These are phyloP conservation scores for Geranomyces variabilis DNA, from an alignment of 192 early-diverging fungal genomes.

Conservation along the genomic window DNA sequence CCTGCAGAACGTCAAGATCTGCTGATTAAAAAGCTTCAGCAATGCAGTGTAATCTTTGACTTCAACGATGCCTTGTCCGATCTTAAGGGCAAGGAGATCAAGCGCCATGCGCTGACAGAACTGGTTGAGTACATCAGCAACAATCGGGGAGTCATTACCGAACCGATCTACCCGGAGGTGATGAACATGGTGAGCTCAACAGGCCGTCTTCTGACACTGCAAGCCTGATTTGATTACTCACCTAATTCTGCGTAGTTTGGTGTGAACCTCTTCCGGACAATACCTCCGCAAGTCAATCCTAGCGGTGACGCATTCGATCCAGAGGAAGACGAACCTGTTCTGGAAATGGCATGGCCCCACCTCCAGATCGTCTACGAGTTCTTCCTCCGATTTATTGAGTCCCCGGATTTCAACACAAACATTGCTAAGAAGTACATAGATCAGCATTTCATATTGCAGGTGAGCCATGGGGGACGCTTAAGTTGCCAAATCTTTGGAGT, in stretches of 20 bases:
- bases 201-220: no score
- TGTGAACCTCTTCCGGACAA: slow-evolving; percentile 90
- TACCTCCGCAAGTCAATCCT: slow-evolving; percentile 94
- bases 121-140: slow-evolving; percentile 92
- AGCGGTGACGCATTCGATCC: slow-evolving; percentile 97
- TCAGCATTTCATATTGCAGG: slow-evolving; percentile 90
- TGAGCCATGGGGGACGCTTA: slow-evolving; percentile 25
- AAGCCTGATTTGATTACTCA: not conserved
- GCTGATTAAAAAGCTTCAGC: slow-evolving; percentile 86
- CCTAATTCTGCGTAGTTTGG: not conserved
- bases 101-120: slow-evolving; percentile 87
- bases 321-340: slow-evolving; percentile 97
- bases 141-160: slow-evolving; percentile 85
- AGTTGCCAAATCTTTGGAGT: not conserved
- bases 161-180: slow-evolving; percentile 87
- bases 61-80: slow-evolving; percentile 90
- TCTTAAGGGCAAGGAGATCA: slow-evolving; percentile 94
- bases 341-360: slow-evolving; percentile 98
- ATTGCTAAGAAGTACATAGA: slow-evolving; percentile 97
- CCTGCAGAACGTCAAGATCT: slow-evolving; percentile 83
- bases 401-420: slow-evolving; percentile 96
- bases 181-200: slow-evolving; percentile 82
- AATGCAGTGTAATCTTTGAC: slow-evolving; percentile 94
- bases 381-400: slow-evolving; percentile 97
- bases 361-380: slow-evolving; percentile 98